A percentile compares a stretch with the other conserved stretches of the same genome.
Evolutionary conservation across 75 land plant genomes (phyloP).

Genomic region (Selaginella tamariscina): DNA sequence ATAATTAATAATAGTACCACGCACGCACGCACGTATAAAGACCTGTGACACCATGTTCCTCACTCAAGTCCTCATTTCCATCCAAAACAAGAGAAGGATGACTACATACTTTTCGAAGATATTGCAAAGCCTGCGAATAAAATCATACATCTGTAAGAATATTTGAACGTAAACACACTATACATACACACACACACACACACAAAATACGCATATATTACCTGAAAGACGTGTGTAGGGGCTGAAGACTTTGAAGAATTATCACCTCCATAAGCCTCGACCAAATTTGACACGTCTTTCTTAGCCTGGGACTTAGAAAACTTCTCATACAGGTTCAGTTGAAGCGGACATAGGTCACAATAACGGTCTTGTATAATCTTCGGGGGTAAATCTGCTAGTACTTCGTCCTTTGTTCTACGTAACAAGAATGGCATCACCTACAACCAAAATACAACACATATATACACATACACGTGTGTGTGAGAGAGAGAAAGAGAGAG

Average conservation of each 20-base stretch:
- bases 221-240: slow-evolving; percentile 89
- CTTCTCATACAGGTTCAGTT: slow-evolving; percentile 77
- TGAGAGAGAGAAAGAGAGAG: too few relatives aligned
- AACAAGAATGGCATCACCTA: slow-evolving; percentile 99
- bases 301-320: slow-evolving; percentile 75
- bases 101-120: slow-evolving; percentile 89
- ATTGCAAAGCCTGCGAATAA: slow-evolving; percentile 75
- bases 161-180: background rate
- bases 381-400: slow-evolving; percentile 91
- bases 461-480: too few relatives aligned
- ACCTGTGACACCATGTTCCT: slow-evolving; percentile 31
- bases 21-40: too few relatives aligned
- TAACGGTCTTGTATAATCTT: slow-evolving; percentile 96
- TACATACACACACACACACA: slow-evolving; percentile 3
- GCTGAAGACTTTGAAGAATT: slow-evolving; percentile 26
- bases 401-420: slow-evolving; percentile 94
- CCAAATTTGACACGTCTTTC: slow-evolving; percentile 59
- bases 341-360: slow-evolving; percentile 87
- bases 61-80: background rate
- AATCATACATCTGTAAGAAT: slow-evolving; percentile 8
- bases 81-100: slow-evolving; percentile 82
- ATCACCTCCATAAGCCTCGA: slow-evolving; percentile 33
- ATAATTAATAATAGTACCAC: too few relatives aligned
- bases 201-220: slow-evolving; percentile 10
- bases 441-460: background rate